Base-by-base conservation (phyloP, 805 yeast species). In the Wickerhamiella nectarea region DNA sequence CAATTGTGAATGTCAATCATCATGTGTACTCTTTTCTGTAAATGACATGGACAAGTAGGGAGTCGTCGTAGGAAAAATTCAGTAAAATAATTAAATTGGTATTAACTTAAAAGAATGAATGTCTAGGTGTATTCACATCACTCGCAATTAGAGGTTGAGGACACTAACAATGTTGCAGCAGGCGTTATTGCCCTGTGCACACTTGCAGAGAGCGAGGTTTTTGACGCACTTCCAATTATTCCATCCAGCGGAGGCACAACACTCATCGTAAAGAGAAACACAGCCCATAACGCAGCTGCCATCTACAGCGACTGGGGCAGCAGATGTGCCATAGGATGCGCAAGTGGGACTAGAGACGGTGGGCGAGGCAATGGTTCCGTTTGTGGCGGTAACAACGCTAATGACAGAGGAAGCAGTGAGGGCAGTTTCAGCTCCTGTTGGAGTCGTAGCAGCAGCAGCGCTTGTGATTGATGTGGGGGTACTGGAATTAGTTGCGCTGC, bases 251-350 rank as follows among this genome's bases (percentile, higher is more conserved):
- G 41, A 24, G 18, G 21, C 38, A 28, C 18, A 20, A 33, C 57
- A 54, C 14, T 20, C 11, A 18, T 43, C 17, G 37, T 38, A 50
- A 36, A 28, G 42, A 6, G 22, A 15, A 11, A 46, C 21, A 41
- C 57, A 53, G 4, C 56, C 57, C 8, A 24, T 36, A 25, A 53
- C 29, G 41, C 57, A 53, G 46, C 48, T 46, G 10, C 56, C 57
- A 14, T 41, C 45, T 6, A 43, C 38, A 6, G 53, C 39, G 4
- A 17, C 10, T 1, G 55, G 55, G 3, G 46, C 46, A 18, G 38
- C 9, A 1, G 35, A 36, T 17, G 29, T 25, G 26, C 22, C 51
- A 36, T 47, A 49, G 5, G 49, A 17, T 3, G 34, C 11, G 38
- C 55, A 52, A 20, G 34, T 33, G 10, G 43, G 19, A 8, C 24